phyloP scores from a whole-genome alignment of 192 early-diverging fungal genomes.

The Coemansia sp. region DNA sequence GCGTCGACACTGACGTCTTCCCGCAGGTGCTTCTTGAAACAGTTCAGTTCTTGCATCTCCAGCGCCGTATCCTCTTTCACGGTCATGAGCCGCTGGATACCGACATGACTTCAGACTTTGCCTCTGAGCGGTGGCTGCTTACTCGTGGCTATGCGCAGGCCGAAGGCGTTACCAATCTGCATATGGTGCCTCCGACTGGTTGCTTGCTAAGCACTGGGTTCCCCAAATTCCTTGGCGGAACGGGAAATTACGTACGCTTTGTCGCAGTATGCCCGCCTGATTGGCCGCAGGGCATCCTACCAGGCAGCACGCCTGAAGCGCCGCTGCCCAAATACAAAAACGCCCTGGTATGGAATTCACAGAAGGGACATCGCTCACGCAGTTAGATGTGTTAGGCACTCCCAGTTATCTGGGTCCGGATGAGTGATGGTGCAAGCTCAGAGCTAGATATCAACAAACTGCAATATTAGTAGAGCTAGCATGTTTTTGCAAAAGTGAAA shows the following conservation, averaged over 20 bases:
- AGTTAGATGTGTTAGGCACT: neutral
- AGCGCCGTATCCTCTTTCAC: conserved; percentile 51
- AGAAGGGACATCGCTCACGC: conserved; percentile 26
- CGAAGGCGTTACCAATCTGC: conserved; percentile 53
- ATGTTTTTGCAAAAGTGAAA: neutral
- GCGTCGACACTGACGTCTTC: conserved; percentile 51
- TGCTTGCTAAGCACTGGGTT: conserved; percentile 54
- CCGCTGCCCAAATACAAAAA: conserved; percentile 39
- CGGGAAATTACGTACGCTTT: conserved; percentile 53
- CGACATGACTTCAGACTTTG: conserved; percentile 52
- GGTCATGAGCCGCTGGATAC: conserved; percentile 56
- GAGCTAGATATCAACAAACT: neutral
- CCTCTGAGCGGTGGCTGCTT: conserved; percentile 48
- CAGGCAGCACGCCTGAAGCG: conserved; percentile 36
- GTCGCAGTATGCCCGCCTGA: conserved; percentile 47
- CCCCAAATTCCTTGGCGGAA: conserved; percentile 53
- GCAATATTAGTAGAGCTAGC: neutral
- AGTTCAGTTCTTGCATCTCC: conserved; percentile 48
- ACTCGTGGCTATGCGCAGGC: conserved; percentile 51
- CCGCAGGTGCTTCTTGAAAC: conserved; percentile 49
- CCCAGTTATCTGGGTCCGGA: neutral
- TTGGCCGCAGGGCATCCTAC: conserved; percentile 43
- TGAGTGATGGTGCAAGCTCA: neutral
- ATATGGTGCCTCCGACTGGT: conserved; percentile 48
- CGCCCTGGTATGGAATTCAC: conserved; percentile 33